These are phyloP conservation scores for Eimeria maxima DNA, from an alignment of 169 alveolate species.

Conservation along the genomic window DNA sequence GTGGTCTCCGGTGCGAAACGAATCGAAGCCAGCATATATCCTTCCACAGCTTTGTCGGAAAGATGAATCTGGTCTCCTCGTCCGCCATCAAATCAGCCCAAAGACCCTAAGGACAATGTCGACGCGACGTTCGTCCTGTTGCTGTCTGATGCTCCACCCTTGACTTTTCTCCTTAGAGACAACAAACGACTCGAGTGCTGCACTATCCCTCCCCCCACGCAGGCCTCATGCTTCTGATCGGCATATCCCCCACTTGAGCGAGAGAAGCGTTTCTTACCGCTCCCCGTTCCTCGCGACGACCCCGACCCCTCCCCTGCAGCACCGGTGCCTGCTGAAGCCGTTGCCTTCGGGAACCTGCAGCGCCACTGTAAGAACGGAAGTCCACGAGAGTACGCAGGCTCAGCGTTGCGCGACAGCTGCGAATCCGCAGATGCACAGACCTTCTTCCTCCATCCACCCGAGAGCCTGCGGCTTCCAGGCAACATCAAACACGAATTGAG, in stretches of 20 bases:
- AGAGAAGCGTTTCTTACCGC: slow-evolving; percentile 27
- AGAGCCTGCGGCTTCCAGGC: slow-evolving; percentile 55
- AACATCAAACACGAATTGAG: slow-evolving; percentile 58
- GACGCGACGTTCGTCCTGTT: slow-evolving; percentile 57
- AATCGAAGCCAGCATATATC: not conserved
- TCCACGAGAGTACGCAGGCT: slow-evolving; percentile 22
- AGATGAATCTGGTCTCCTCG: not conserved
- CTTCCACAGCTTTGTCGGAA: slow-evolving; percentile 75
- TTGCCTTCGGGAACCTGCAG: slow-evolving; percentile 34
- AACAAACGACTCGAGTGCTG: slow-evolving; percentile 71
- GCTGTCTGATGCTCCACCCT: slow-evolving; percentile 6
- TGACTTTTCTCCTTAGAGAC: slow-evolving; percentile 36
- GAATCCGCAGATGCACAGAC: slow-evolving; percentile 17
- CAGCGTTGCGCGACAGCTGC: slow-evolving; percentile 37
- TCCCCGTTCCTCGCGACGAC: not conserved
- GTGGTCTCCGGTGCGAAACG: slow-evolving; percentile 38
- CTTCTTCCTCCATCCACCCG: slow-evolving; percentile 63
- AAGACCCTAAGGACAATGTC: slow-evolving; percentile 41
- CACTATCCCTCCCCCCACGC: slow-evolving; percentile 31
- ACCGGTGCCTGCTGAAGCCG: slow-evolving; percentile 12
- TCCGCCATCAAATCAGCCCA: slow-evolving; percentile 31
- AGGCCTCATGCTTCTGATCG: slow-evolving; percentile 18
- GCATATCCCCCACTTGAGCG: slow-evolving; percentile 41
- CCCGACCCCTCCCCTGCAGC: slow-evolving; percentile 34
- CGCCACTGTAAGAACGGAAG: slow-evolving; percentile 69